phyloP scores from a whole-genome alignment of 768 basidiomycete genomes.

The Boletus edulis region DNA sequence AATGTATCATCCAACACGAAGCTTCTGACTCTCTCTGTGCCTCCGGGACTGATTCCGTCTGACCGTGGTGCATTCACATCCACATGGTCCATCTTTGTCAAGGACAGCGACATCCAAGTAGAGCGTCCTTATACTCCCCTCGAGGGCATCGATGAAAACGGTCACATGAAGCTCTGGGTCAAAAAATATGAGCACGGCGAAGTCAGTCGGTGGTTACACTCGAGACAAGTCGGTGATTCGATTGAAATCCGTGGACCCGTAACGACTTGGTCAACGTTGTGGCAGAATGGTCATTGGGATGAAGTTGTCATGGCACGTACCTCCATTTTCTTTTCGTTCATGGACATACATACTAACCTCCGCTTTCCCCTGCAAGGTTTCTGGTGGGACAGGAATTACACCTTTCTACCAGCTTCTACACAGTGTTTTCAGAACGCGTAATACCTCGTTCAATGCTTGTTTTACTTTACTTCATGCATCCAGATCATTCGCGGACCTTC shows the following conservation, averaged over 20 bases:
- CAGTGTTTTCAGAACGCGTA: conserved; percentile 39
- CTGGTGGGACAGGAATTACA: conserved; percentile 85
- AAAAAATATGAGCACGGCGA: conserved; percentile 78
- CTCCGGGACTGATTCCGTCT: conserved; percentile 38
- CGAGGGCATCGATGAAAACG: conserved; percentile 62
- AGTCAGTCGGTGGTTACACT: conserved; percentile 80
- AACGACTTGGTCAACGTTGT: conserved; percentile 52
- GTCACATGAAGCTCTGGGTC: conserved; percentile 75
- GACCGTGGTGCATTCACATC: conserved; percentile 27
- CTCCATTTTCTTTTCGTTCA: neutral
- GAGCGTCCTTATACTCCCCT: conserved; percentile 85
- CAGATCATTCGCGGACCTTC: conserved; percentile 57
- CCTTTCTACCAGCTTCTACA: conserved; percentile 81
- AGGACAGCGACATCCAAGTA: conserved; percentile 87
- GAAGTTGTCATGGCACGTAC: conserved; percentile 69
- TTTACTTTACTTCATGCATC: conserved; percentile 78
- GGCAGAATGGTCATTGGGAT: conserved; percentile 64
- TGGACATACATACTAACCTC: neutral
- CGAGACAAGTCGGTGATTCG: conserved; percentile 60
- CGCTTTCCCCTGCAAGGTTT: conserved; percentile 54
- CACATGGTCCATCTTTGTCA: conserved; percentile 80
- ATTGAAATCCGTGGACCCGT: conserved; percentile 79
- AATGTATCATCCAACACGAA: conserved; percentile 57
- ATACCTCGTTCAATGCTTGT: conserved; percentile 39
- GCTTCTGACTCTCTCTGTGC: conserved; percentile 59